Percentiles rank a stretch among this genome's conserved stretches.
Conservation (phyloP, 352 stramenopile species). For the Ophiocytium majus region DNA sequence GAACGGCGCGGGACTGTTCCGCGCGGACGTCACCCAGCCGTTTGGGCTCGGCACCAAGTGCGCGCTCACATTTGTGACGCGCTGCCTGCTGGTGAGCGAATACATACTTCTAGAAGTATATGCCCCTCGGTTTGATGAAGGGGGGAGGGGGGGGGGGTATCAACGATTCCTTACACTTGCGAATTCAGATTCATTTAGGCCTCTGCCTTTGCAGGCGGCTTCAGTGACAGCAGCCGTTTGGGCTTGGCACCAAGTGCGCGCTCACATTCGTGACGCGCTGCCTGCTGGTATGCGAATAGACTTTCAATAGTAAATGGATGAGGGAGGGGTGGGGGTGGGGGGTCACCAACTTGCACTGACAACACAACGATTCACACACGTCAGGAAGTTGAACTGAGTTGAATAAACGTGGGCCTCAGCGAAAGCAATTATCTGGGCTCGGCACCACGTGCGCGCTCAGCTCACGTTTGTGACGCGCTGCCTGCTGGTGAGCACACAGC, state of each 20-base stretch:
- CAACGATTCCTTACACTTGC: no score
- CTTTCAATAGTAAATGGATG: no score
- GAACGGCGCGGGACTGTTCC: constrained; percentile 60
- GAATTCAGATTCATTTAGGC: no score
- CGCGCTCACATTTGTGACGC: constrained; percentile 70
- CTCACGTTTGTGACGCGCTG: constrained; percentile 73
- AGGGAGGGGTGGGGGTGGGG: no score
- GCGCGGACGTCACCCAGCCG: constrained; percentile 67
- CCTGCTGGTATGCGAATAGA: constrained; percentile 64
- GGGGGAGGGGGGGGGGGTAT: no score
- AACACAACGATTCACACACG: no score
- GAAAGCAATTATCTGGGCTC: constrained; percentile 67
- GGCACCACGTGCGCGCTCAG: constrained; percentile 63
- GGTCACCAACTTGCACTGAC: no score
- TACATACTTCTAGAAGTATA: no score
- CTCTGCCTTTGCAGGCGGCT: no score
- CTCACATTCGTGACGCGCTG: constrained; percentile 72
- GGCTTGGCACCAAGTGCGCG: constrained; percentile 63
- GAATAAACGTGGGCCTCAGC: no score
- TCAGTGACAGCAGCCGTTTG: constrained; percentile 69
- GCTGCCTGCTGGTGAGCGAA: constrained; percentile 66
- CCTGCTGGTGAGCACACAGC: constrained; percentile 64
- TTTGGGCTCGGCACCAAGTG: constrained; percentile 65
- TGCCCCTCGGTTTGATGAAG: no score
- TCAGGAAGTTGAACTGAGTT: no score